These are phyloP conservation scores for Pyricularia pennisetigena DNA, from an alignment of 2,329 filamentous ascomycete species.

Conservation along the genomic window DNA sequence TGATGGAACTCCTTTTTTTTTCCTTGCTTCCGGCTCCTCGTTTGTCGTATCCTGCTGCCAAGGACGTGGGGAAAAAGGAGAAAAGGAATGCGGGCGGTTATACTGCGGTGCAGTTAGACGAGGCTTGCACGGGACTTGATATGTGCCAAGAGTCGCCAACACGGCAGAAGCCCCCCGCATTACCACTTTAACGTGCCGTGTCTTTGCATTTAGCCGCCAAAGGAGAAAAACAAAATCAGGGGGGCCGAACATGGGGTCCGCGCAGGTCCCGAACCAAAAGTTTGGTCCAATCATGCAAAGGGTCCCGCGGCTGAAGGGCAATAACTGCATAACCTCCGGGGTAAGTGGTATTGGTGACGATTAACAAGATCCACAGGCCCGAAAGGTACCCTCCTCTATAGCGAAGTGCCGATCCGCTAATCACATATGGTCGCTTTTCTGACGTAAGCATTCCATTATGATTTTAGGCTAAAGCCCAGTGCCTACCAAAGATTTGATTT, in stretches of 20 bases:
- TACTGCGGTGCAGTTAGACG: background rate
- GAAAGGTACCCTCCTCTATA: background rate
- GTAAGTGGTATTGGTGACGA: background rate
- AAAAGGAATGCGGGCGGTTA: background rate
- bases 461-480: background rate
- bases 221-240: background rate
- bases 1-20: too few relatives aligned
- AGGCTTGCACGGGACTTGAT: background rate
- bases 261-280: background rate
- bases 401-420: background rate
- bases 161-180: background rate
- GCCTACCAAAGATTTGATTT: background rate
- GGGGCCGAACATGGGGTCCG: background rate
- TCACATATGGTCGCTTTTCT: background rate
- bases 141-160: background rate
- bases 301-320: too few relatives aligned
- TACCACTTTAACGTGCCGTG: background rate
- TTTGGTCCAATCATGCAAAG: background rate
- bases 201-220: background rate
- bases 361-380: background rate
- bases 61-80: background rate
- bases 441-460: background rate
- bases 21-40: background rate
- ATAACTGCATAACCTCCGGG: background rate
- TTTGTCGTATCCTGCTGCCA: background rate